A percentile compares a stretch with the other conserved stretches of the same genome.
Evolutionary conservation across 345 rosid species (phyloP).

Genomic region (Ailanthus altissimus): DNA sequence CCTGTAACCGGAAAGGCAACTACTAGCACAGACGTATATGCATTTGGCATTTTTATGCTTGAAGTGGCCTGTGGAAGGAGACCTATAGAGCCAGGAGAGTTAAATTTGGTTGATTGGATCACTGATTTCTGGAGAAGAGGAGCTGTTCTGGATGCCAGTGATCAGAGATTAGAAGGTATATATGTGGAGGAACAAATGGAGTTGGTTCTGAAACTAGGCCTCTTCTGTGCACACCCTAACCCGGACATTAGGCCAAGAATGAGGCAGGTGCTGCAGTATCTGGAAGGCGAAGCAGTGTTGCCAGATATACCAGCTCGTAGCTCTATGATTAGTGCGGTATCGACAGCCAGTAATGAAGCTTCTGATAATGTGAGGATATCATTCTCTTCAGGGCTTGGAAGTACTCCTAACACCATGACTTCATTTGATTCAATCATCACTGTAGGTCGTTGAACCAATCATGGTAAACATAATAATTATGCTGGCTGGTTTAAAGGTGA

Average conservation of each 20-base stretch:
- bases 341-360: no score
- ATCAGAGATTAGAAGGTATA: slow-evolving; percentile 30
- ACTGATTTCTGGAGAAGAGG: slow-evolving; percentile 31
- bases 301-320: no score
- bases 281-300: slow-evolving; percentile 36
- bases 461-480: no score
- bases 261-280: slow-evolving; percentile 38
- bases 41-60: slow-evolving; percentile 50
- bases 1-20: slow-evolving; percentile 43
- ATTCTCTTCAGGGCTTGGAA: no score
- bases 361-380: no score
- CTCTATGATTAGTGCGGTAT: no score
- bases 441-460: no score
- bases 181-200: slow-evolving; percentile 38
- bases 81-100: slow-evolving; percentile 23
- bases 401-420: no score
- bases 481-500: not conserved
- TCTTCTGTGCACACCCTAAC: slow-evolving; percentile 32
- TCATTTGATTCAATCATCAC: no score
- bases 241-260: slow-evolving; percentile 36
- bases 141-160: slow-evolving; percentile 27
- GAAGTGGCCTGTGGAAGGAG: slow-evolving; percentile 60
- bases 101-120: slow-evolving; percentile 39
- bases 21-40: slow-evolving; percentile 40
- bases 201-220: slow-evolving; percentile 37